Conservation (phyloP, 2,329 filamentous ascomycete genomes). For the Trichophaea hybrida region DNA sequence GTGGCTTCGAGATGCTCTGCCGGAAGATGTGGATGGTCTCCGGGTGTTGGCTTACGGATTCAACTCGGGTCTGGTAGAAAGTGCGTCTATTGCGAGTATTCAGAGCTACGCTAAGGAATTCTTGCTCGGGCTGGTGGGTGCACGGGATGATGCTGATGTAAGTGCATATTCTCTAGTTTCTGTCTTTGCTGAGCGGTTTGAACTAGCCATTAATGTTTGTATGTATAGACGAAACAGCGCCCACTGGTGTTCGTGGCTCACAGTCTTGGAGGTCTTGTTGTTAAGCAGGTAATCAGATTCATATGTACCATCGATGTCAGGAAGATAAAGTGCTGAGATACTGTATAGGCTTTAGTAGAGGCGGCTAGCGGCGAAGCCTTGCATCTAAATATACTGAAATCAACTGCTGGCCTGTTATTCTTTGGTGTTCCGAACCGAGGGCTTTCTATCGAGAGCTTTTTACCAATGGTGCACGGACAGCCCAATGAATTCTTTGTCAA, state of each 20-base stretch:
- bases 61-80: background rate
- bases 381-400: too few relatives aligned
- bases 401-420: background rate
- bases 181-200: background rate
- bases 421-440: slow-evolving; percentile 5
- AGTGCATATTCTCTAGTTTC: background rate
- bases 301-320: too few relatives aligned
- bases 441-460: background rate
- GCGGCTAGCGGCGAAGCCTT: too few relatives aligned
- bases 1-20: slow-evolving; percentile 29
- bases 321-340: too few relatives aligned
- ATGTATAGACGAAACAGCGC: background rate
- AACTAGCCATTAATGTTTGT: background rate
- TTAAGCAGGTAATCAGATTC: background rate
- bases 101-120: background rate
- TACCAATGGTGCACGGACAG: slow-evolving; percentile 2
- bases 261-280: slow-evolving; percentile 4
- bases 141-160: background rate
- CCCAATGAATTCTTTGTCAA: background rate
- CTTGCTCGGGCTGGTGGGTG: background rate
- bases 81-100: background rate
- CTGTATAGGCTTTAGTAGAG: too few relatives aligned
- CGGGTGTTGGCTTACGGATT: slow-evolving; percentile 5
- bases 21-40: slow-evolving; percentile 26
- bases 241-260: slow-evolving; percentile 5